Evolutionary conservation across 192 early-diverging fungal genomes (phyloP).

Genomic region (Coemansia sp.): DNA sequence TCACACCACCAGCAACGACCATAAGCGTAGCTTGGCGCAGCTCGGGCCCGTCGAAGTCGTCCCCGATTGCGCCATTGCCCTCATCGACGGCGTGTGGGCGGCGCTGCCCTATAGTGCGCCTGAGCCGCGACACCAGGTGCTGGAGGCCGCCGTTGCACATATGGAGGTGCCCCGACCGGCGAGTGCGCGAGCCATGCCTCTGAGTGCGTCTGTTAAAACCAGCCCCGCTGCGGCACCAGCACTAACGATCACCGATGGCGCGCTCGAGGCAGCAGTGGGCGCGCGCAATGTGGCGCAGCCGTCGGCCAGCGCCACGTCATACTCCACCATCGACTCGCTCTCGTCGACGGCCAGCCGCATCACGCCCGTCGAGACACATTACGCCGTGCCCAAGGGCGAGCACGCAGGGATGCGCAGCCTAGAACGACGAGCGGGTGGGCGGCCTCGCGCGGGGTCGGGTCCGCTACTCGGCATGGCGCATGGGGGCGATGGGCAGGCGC

Average conservation of each 20-base stretch:
- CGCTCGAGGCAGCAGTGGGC: background rate
- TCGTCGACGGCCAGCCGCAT: constrained; percentile 26
- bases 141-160: background rate
- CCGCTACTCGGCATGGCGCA: background rate
- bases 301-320: constrained; percentile 13
- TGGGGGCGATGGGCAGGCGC: constrained; percentile 3
- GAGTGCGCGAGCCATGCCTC: background rate
- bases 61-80: constrained; percentile 1
- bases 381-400: background rate
- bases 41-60: background rate
- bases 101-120: background rate
- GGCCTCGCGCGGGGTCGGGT: background rate
- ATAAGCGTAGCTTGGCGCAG: constrained; percentile 35
- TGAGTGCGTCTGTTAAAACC: background rate
- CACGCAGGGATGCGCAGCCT: background rate
- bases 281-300: constrained; percentile 13
- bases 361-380: constrained; percentile 12
- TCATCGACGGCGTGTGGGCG: constrained; percentile 24
- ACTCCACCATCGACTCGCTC: constrained; percentile 27
- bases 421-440: background rate
- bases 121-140: background rate
- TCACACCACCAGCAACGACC: constrained; percentile 49
- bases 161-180: background rate
- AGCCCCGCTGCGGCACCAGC: background rate
- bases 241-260: background rate